These are phyloP conservation scores for Rhizophagus clarus DNA, from an alignment of 192 early-diverging fungal species.

Conservation along the genomic window DNA sequence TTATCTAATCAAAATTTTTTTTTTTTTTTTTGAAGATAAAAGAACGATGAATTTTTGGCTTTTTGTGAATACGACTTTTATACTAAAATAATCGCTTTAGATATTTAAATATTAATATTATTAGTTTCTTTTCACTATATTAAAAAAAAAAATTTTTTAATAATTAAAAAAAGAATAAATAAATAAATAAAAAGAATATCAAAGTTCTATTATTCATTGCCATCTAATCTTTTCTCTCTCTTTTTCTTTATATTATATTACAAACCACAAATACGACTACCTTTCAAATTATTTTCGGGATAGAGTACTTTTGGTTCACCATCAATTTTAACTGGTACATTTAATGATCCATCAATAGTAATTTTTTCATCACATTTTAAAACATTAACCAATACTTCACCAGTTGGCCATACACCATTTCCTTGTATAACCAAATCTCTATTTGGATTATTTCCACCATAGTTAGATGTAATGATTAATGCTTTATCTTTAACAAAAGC, in stretches of 20 bases:
- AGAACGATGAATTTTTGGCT: too few relatives aligned
- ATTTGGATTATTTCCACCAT: constrained; percentile 26
- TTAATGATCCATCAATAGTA: neutral
- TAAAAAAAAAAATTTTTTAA: too few relatives aligned
- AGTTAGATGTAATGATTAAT: constrained; percentile 30
- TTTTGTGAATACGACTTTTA: too few relatives aligned
- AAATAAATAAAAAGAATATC: too few relatives aligned
- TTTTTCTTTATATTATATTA: neutral
- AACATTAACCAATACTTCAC: neutral
- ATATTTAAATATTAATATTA: too few relatives aligned
- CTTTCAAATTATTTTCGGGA: neutral
- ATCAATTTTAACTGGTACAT: neutral
- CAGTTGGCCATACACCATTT: neutral
- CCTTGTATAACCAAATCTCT: neutral
- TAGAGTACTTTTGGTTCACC: constrained; percentile 20
- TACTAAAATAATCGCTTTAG: too few relatives aligned
- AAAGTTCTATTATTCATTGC: too few relatives aligned
- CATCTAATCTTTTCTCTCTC: too few relatives aligned
- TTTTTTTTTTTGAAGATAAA: too few relatives aligned
- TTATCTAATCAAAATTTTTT: too few relatives aligned
- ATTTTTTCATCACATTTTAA: constrained; percentile 9
- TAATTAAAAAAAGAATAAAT: too few relatives aligned
- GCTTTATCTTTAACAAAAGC: constrained; percentile 32
- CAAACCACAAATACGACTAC: neutral
- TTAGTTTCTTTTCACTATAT: too few relatives aligned